Conservation (phyloP, 495 filamentous ascomycete genomes). For the Penicillium bovifimosum region DNA sequence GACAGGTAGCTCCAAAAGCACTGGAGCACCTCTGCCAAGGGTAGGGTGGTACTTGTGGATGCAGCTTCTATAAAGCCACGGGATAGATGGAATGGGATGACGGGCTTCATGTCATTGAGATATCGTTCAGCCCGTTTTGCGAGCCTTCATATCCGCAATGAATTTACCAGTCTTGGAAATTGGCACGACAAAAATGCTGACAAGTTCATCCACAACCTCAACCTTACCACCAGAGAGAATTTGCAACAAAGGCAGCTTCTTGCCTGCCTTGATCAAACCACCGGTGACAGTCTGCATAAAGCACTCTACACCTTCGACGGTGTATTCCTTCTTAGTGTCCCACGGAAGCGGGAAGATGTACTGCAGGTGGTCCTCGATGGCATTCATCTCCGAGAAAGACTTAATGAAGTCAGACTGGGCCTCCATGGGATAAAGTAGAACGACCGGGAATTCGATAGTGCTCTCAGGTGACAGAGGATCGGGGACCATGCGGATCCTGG, state of each 20-base stretch:
- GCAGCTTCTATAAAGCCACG: neutral
- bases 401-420: constrained; percentile 87
- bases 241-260: constrained; percentile 70
- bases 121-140: constrained; percentile 38
- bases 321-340: constrained; percentile 68
- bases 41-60: neutral
- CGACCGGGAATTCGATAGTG: constrained; percentile 64
- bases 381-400: constrained; percentile 64
- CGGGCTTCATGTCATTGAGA: neutral
- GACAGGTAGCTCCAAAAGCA: neutral
- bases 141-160: constrained; percentile 75
- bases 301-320: constrained; percentile 63
- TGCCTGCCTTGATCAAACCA: constrained; percentile 84
- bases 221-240: constrained; percentile 70
- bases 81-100: neutral
- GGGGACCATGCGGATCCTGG: constrained; percentile 57
- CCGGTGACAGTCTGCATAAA: constrained; percentile 79
- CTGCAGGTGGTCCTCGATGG: constrained; percentile 63
- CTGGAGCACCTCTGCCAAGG: neutral
- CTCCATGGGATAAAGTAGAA: constrained; percentile 79
- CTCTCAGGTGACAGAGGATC: constrained; percentile 69
- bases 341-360: constrained; percentile 83
- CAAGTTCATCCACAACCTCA: constrained; percentile 80
- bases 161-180: constrained; percentile 60
- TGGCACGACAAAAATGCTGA: constrained; percentile 76